Percentiles rank a stretch among this genome's conserved stretches.
Evolutionary conservation across 2,329 filamentous ascomycete genomes (phyloP).

Genomic region (Cercospora citrullina): DNA sequence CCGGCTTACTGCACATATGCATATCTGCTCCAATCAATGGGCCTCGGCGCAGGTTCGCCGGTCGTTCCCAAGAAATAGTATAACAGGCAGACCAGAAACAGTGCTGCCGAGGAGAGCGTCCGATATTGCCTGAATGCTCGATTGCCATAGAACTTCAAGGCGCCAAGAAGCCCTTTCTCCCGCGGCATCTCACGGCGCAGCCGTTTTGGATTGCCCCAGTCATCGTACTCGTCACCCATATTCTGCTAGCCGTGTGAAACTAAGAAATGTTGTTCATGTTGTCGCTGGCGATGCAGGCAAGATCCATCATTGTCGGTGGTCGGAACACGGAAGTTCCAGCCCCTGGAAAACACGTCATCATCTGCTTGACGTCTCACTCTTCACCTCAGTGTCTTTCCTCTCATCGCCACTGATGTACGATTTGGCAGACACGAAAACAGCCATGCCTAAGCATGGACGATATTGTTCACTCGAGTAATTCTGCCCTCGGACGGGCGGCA

Average conservation of each 20-base stretch:
- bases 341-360: background rate
- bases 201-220: conserved; percentile 30
- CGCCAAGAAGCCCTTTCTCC: conserved; percentile 21
- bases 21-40: conserved; percentile 26
- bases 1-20: conserved; percentile 28
- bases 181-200: conserved; percentile 20
- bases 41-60: conserved; percentile 8
- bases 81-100: conserved; percentile 25
- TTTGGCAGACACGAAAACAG: background rate
- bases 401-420: background rate
- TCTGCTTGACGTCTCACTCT: background rate
- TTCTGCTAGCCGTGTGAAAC: background rate
- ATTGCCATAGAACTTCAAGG: conserved; percentile 18
- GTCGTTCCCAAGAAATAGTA: conserved; percentile 18
- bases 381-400: background rate
- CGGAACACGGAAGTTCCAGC: background rate
- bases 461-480: background rate
- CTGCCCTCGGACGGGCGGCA: background rate
- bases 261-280: background rate
- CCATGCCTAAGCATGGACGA: background rate
- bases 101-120: conserved; percentile 19
- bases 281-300: background rate
- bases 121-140: conserved; percentile 20
- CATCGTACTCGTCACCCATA: conserved; percentile 29
- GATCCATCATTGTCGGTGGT: background rate